Evolutionary conservation across 2,329 filamentous ascomycete genomes (phyloP).

Genomic region (Colletotrichum sp.): DNA sequence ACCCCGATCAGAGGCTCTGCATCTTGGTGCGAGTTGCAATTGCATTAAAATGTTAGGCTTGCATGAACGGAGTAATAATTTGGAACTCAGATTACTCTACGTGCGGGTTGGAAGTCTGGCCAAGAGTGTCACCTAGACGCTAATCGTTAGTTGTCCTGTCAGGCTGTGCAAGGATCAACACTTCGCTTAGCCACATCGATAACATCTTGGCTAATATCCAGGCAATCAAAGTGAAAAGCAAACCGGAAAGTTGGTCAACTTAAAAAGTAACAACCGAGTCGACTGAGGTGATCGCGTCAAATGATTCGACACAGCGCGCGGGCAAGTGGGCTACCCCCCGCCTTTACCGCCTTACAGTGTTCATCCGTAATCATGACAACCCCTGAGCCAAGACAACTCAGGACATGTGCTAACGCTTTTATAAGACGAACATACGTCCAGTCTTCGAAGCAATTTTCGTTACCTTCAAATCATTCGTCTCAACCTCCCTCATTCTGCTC

Average conservation of each 20-base stretch:
- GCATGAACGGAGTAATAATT: fast-evolving
- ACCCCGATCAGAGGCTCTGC: not conserved
- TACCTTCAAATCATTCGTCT: not conserved
- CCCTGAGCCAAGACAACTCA: not conserved
- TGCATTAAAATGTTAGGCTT: not conserved
- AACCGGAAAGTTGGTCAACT: not conserved
- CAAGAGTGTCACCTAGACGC: not conserved
- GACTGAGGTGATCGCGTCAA: not conserved
- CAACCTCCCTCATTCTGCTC: too few species aligned
- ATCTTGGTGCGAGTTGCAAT: not conserved
- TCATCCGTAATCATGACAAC: not conserved
- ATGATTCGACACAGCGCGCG: not conserved
- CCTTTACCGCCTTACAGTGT: not conserved
- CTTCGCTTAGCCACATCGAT: not conserved
- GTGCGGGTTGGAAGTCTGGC: not conserved
- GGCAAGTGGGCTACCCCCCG: not conserved
- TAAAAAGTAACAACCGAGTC: not conserved
- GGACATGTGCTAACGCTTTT: not conserved
- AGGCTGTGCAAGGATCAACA: not conserved
- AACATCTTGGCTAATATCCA: not conserved
- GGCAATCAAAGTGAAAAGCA: not conserved
- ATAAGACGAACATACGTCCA: not conserved
- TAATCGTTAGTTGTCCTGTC: not conserved
- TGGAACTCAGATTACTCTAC: not conserved
- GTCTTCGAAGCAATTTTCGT: not conserved